These are phyloP conservation scores for Sporisorium exsertum DNA, from an alignment of 1,284 basidiomycete genomes.

Conservation along the genomic window DNA sequence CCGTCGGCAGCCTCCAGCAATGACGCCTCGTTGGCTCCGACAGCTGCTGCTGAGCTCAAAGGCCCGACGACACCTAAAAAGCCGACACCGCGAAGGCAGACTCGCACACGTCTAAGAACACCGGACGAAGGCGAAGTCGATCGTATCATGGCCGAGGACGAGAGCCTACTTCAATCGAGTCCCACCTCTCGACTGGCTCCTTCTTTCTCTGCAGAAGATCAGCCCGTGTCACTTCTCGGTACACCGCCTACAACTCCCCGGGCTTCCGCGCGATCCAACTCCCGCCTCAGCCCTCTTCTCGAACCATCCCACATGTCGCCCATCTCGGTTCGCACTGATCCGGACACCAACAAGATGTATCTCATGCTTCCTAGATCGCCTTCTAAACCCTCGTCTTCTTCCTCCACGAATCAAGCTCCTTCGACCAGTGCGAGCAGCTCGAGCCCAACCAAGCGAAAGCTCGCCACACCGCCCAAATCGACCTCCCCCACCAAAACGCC, in stretches of 20 bases:
- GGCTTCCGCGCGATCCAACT: neutral
- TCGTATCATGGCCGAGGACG: constrained; percentile 37
- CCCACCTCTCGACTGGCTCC: constrained; percentile 13
- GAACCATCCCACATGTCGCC: constrained; percentile 49
- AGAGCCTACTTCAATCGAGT: constrained; percentile 10
- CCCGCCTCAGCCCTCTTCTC: constrained; percentile 27
- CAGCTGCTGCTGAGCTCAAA: neutral
- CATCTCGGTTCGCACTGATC: constrained; percentile 53
- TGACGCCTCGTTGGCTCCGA: neutral
- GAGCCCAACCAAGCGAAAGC: constrained; percentile 41
- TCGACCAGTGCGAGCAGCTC: constrained; percentile 5
- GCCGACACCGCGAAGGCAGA: constrained; percentile 16
- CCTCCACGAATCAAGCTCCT: too few relatives aligned
- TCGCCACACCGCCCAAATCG: constrained; percentile 22
- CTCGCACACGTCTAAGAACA: constrained; percentile 26
- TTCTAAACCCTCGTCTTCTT: constrained; percentile 6
- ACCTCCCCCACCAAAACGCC: constrained; percentile 44
- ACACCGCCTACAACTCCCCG: constrained; percentile 36
- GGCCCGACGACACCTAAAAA: constrained; percentile 20
- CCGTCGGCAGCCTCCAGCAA: neutral
- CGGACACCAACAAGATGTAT: constrained; percentile 54
- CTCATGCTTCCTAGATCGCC: constrained; percentile 30
- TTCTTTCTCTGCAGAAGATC: neutral
- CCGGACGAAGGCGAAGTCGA: constrained; percentile 47
- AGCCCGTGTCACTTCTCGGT: constrained; percentile 23